Conservation (phyloP, 2,329 filamentous ascomycete genomes). For the Diaporthe eres region DNA sequence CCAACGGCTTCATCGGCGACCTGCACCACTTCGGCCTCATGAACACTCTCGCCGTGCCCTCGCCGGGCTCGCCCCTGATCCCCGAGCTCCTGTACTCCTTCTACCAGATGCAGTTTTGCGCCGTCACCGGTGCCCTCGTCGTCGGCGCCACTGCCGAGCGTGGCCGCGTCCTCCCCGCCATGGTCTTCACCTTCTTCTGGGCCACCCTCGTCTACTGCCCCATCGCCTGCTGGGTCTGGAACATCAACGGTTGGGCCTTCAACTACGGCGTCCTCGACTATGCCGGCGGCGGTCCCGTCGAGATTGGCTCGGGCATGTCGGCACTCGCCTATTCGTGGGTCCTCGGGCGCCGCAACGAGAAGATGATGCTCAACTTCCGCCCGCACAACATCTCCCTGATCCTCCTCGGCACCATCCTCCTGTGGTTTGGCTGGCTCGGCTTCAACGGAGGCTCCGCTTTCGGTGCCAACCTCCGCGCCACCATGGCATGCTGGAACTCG, state of each 20-base stretch:
- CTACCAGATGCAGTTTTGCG: conserved; percentile 99
- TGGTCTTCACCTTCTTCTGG: conserved; percentile 98
- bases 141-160: conserved; percentile 95
- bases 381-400: conserved; percentile 99
- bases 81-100: conserved; percentile 94
- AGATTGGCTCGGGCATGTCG: conserved; percentile 94
- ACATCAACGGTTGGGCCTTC: conserved; percentile 92
- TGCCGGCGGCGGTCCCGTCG: conserved; percentile 95
- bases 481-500: conserved; percentile 98
- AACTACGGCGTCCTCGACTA: conserved; percentile 95
- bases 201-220: conserved; percentile 98
- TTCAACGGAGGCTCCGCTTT: conserved; percentile 98
- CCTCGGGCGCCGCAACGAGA: conserved; percentile 95
- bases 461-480: conserved; percentile 92
- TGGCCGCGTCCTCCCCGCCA: conserved; percentile 89
- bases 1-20: conserved; percentile 93
- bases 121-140: conserved; percentile 90
- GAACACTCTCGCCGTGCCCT: conserved; percentile 87
- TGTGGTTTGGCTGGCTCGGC: conserved; percentile 99
- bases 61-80: conserved; percentile 88
- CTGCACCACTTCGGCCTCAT: conserved; percentile 89
- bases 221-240: conserved; percentile 97
- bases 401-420: conserved; percentile 92
- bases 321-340: conserved; percentile 97
- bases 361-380: conserved; percentile 99